Base-by-base conservation (phyloP, 2,329 filamentous ascomycete species). In the Cercospora nicotianae region DNA sequence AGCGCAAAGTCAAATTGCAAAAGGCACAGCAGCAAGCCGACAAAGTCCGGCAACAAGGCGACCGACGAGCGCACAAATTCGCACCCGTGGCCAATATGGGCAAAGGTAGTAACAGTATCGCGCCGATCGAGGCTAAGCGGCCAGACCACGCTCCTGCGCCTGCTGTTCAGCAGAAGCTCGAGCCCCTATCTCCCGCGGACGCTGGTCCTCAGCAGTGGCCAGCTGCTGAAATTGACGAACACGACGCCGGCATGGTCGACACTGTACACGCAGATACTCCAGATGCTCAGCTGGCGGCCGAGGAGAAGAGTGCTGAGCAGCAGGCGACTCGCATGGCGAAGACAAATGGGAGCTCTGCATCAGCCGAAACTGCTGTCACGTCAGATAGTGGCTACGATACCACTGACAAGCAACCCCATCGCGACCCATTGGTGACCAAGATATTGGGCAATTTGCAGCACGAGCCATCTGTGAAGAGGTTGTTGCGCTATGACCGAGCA, bases 1-100 rank as follows among this genome's bases (percentile, higher is more conserved):
- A 81, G 72, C 80, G 79, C 67, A 74, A 75, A 55, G 70, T 80
- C 66, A 68, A 63, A 60, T 36, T 57, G 39, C 51, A 55, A 36
- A 60, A 59, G 13, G 39, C 69, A 77, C 58, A 60, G n/a, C 53
- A 57, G 20, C n/a, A 63, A 20, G 4, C 23, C 30, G 48, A 36
- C 5, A 30, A 36, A 9, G 20, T 51, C 10, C 45, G 45, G 5
- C 45, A 51, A 42, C 36, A 58, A 26, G 48, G 48, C 10, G 60
- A 55, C 16, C 60, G 45, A 30, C 60, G 60, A 20, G 55, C 58
- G 18, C 59, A 66, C 28, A 55, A 61, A 20, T 30, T 53, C 42
- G 30, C 39, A n/a, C 18, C 23, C 42, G n/a, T 30, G 16, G 64
- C 64, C 9, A 18, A 33, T 7, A 33, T 64, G 16, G 48, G 28